Conservation (phyloP, 169 alveolate genomes). For the Haemoproteus tartakovskyi region DNA sequence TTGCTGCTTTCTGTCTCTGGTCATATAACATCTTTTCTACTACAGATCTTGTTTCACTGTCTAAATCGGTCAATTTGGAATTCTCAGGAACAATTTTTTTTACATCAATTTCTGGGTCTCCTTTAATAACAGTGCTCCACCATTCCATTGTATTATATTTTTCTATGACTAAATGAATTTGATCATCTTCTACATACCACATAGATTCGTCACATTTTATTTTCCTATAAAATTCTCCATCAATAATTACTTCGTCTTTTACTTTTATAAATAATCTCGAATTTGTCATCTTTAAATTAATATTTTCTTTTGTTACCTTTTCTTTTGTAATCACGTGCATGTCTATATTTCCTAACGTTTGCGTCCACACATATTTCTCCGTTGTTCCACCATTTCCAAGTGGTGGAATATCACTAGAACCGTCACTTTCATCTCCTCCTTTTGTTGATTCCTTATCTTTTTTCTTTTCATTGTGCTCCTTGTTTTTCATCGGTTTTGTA, state of each 20-base stretch:
- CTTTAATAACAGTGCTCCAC: conserved; percentile 95
- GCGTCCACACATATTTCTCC: conserved; percentile 91
- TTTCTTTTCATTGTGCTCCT: background rate
- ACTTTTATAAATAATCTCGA: conserved; percentile 74
- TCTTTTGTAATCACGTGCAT: conserved; percentile 66
- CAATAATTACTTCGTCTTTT: conserved; percentile 74
- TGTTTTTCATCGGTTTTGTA: background rate
- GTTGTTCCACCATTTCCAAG: conserved; percentile 79
- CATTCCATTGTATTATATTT: conserved; percentile 91
- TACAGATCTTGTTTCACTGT: conserved; percentile 94
- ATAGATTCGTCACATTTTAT: conserved; percentile 92
- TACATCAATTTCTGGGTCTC: conserved; percentile 94
- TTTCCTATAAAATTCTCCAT: conserved; percentile 88
- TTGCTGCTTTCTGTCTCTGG: conserved; percentile 88
- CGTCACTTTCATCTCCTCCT: conserved; percentile 4
- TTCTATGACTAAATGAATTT: conserved; percentile 86
- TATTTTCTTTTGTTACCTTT: conserved; percentile 65
- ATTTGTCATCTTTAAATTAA: conserved; percentile 71
- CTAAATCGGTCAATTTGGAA: conserved; percentile 93
- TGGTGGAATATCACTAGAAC: conserved; percentile 51
- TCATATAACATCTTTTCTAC: conserved; percentile 98
- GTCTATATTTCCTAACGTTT: conserved; percentile 82
- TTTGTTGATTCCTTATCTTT: conserved; percentile 1
- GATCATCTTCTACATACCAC: conserved; percentile 94
- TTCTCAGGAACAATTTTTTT: conserved; percentile 96